Evolutionary conservation across 164 flowering plant species (phyloP), one percentile per base, ranked within the genome.

Genomic region (Piper longum): DNA sequence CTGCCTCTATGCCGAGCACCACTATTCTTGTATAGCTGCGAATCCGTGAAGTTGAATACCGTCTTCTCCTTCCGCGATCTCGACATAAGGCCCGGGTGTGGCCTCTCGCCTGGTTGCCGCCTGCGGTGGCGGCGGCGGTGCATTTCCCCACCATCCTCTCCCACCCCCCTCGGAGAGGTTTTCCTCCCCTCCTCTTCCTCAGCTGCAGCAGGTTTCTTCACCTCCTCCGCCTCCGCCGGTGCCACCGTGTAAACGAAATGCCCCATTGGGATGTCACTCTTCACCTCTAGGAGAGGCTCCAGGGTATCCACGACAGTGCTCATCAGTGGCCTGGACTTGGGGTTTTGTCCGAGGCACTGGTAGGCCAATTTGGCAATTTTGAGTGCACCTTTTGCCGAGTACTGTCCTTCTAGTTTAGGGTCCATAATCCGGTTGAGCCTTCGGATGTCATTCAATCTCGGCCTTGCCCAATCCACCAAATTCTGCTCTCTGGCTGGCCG

Each of bases 301-400:
- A 93, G 66, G 16, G 76, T 71, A 71, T 81, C 79, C 45, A 90
- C 90, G 69, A 88, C 88, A 3, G 56, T 44, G 69, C 73, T 77
- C 97, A 93, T 90, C 4, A 80, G 73, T 13, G 97, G 98, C 61
- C 98, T 73, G 3, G 69, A 66, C 68, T 88, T 88, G 3, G 87
- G 79, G 40, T 81, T 60, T 48, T 76, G 79, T 77, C 86, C 83
- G 18, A 93, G 61, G 74, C 98, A 93, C 43, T 77, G 84, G 63
- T 81, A 76, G 41, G 97, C 98, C 78, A 90, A 57, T 52, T 75
- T 63, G 6, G 96, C 95, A 0, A 76, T 82, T 71, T 71, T 85
- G 51, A 75, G 83, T 2, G 85, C 85, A 18, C 90, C 98, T 66
- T 80, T 79, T 0, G 43, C 64, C 17, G 98, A 86, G 78, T 74